Evolutionary conservation across 2,329 filamentous ascomycete genomes (phyloP).

Genomic region (Colletotrichum siamense): DNA sequence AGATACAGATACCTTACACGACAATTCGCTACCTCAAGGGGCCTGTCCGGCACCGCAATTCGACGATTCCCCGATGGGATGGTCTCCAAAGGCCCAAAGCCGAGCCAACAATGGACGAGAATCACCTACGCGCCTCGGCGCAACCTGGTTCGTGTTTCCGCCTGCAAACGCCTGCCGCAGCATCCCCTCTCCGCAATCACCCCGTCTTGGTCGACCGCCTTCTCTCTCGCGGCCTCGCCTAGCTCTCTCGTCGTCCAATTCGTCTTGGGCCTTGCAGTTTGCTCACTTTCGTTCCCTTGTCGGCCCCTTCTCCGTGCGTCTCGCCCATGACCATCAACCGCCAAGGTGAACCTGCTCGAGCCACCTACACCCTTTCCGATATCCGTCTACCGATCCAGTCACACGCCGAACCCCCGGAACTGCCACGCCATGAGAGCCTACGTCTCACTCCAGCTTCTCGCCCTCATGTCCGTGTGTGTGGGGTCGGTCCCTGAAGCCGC

Average conservation of each 20-base stretch:
- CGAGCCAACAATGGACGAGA: constrained; percentile 15
- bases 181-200: constrained; percentile 6
- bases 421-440: not conserved
- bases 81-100: not conserved
- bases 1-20: not conserved
- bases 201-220: constrained; percentile 4
- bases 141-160: not conserved
- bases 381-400: constrained; percentile 9
- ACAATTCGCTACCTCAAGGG: not conserved
- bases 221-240: not conserved
- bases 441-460: not conserved
- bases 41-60: constrained; percentile 6
- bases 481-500: not conserved
- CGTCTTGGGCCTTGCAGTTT: not conserved
- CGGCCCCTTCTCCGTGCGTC: constrained; percentile 17
- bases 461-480: not conserved
- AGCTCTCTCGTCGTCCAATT: not conserved
- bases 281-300: not conserved
- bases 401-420: not conserved
- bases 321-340: not conserved
- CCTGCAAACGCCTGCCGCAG: not conserved
- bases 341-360: not conserved
- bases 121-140: not conserved
- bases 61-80: not conserved
- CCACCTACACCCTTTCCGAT: not conserved